Evolutionary conservation across 2,329 filamentous ascomycete species (phyloP).

Genomic region (Xenoacremonium recifei): DNA sequence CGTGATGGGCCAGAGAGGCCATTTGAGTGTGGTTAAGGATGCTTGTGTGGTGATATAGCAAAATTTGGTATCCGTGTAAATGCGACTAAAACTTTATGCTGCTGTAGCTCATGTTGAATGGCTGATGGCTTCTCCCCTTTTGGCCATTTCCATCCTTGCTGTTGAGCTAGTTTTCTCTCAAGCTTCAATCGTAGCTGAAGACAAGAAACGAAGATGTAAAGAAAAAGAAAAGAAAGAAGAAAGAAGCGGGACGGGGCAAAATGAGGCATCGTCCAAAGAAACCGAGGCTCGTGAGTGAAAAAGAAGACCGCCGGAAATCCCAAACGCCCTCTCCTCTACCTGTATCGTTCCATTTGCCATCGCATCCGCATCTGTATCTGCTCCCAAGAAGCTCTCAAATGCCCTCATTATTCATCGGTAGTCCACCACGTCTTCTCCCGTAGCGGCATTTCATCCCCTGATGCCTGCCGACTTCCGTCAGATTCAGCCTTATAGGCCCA

Average conservation of each 20-base stretch:
- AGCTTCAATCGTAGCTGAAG: conserved; percentile 6
- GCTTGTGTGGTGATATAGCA: too few relatives aligned
- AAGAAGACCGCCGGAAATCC: conserved; percentile 7
- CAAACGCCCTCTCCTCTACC: conserved; percentile 2
- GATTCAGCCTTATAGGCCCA: conserved; percentile 83
- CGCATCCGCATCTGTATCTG: neutral
- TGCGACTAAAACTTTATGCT: neutral
- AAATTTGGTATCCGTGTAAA: too few relatives aligned
- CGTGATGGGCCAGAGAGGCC: too few relatives aligned
- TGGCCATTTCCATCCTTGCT: conserved; percentile 21
- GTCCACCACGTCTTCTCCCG: conserved; percentile 77
- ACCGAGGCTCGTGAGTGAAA: too few relatives aligned
- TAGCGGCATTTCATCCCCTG: conserved; percentile 62
- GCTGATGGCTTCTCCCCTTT: conserved; percentile 26
- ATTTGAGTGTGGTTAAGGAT: too few relatives aligned
- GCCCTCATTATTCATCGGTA: conserved; percentile 15
- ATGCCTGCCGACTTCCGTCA: conserved; percentile 56
- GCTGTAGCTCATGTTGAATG: conserved; percentile 36
- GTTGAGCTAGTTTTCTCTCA: conserved; percentile 23
- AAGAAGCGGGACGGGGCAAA: conserved; percentile 2
- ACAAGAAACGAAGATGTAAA: conserved; percentile 11
- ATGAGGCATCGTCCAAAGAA: conserved; percentile 3
- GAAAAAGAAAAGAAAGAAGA: conserved; percentile 3
- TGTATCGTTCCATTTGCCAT: conserved; percentile 4
- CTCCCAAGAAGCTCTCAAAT: conserved; percentile 8